Percentiles rank a stretch among this genome's conserved stretches.
phyloP scores from a whole-genome alignment of 2,329 filamentous ascomycete species.

The Golovinomyces cichoracearum region DNA sequence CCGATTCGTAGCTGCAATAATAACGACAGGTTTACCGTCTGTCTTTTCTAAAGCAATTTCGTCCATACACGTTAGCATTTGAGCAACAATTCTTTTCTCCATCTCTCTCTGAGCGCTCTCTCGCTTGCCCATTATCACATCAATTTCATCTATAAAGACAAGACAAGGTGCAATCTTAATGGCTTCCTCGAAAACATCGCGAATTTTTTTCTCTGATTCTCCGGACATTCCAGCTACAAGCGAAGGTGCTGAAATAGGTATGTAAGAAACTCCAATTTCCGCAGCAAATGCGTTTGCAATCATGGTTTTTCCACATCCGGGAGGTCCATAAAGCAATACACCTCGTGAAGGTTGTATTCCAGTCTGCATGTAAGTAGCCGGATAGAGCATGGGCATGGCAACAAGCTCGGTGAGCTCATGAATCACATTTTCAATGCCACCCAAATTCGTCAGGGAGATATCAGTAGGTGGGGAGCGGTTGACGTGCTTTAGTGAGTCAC shows the following conservation, averaged over 20 bases:
- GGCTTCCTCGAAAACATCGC: slow-evolving; percentile 70
- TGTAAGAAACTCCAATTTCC: slow-evolving; percentile 48
- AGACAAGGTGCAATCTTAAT: slow-evolving; percentile 66
- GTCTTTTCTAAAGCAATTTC: slow-evolving; percentile 46
- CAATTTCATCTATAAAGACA: slow-evolving; percentile 77
- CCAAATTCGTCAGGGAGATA: slow-evolving; percentile 43
- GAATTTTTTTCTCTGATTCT: slow-evolving; percentile 65
- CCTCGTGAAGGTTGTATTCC: slow-evolving; percentile 46
- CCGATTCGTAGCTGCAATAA: slow-evolving; percentile 73
- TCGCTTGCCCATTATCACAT: slow-evolving; percentile 67
- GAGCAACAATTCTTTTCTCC: slow-evolving; percentile 64
- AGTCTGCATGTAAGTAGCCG: slow-evolving; percentile 36
- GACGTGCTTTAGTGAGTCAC: slow-evolving; percentile 23
- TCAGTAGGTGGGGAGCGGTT: slow-evolving; percentile 40
- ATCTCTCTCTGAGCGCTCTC: slow-evolving; percentile 67
- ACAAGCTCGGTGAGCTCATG: slow-evolving; percentile 43
- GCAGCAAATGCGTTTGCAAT: slow-evolving; percentile 59
- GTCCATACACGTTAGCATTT: slow-evolving; percentile 70
- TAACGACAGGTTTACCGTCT: slow-evolving; percentile 56
- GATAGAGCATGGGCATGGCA: slow-evolving; percentile 43
- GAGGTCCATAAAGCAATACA: slow-evolving; percentile 56
- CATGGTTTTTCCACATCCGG: slow-evolving; percentile 68
- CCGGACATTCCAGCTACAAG: slow-evolving; percentile 71
- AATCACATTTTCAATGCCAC: slow-evolving; percentile 49
- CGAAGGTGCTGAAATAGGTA: slow-evolving; percentile 57